Evolutionary conservation across 2,329 filamentous ascomycete genomes (phyloP), one percentile per base, ranked within the genome.

Genomic region (Claviceps maximensis): DNA sequence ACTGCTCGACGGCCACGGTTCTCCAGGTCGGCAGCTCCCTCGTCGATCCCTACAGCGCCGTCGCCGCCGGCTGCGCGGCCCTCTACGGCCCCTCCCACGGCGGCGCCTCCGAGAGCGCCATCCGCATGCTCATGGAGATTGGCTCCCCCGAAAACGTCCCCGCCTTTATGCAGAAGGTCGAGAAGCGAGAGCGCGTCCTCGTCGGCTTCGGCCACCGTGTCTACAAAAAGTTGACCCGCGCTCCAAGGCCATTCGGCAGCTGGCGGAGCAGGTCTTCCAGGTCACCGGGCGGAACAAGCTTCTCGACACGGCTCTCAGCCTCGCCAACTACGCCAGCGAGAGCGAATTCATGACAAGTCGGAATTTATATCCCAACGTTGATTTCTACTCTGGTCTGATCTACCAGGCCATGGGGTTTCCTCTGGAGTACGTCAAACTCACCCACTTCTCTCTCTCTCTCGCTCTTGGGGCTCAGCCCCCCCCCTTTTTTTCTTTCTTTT

Each of bases 81-180:
- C 69, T 75, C 2, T 78, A 79, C 57, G 78, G 78, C 0, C 77
- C 77, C 0, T 74, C 78, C 0, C 78, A 82, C 62, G 78, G 77
- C 53, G 78, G 78, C n/a, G 78, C 78, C 3, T 77, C 75, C 0
- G 78, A 81, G 57, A 72, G 73, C 23, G 78, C 77, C 0, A 78
- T 79, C 59, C 71, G 74, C 48, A 75, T 74, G 68, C 65, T 79
- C 4, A 73, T 73, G 58, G 69, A 74, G 57, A 75, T 79, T 52
- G 75, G 75, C 17, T 69, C 65, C 1, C 70, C 71, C 2, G 72
- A 75, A 45, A 75, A 75, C 40, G 75, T 79, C 4, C 74, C 75
- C 0, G 66, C 63, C 0, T 72, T 76, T 52, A 76, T 79, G 63
- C 61, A 68, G 2, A 67, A 71, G 42, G 76, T 79, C 0, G 75